These are phyloP conservation scores for Brassica rapa DNA, from an alignment of 345 rosid genomes.

Conservation along the genomic window DNA sequence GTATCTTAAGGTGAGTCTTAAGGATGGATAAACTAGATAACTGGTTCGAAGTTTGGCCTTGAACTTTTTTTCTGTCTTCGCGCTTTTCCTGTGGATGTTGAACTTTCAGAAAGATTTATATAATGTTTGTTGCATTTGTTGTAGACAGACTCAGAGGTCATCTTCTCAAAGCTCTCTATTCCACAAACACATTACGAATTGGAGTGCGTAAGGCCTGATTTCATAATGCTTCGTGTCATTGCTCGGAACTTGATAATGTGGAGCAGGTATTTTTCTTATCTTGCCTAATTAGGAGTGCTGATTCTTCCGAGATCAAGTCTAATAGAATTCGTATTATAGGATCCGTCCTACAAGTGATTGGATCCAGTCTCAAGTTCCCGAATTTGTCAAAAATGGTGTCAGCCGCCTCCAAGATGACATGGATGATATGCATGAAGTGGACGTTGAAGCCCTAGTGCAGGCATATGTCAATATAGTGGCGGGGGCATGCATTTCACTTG, in stretches of 20 bases:
- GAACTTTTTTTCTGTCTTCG: background rate
- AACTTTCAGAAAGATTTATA: slow-evolving; percentile 26
- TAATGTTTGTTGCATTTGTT: slow-evolving; percentile 45
- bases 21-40: slow-evolving; percentile 24
- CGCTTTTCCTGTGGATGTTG: slow-evolving; percentile 15
- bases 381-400: slow-evolving; percentile 65
- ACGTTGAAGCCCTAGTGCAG: slow-evolving; percentile 78
- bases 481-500: slow-evolving; percentile 93
- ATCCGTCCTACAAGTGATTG: slow-evolving; percentile 80
- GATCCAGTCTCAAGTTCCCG: slow-evolving; percentile 91
- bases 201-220: slow-evolving; percentile 93
- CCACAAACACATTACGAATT: slow-evolving; percentile 83
- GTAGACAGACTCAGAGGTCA: slow-evolving; percentile 86
- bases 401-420: slow-evolving; percentile 60
- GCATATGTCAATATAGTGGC: slow-evolving; percentile 88
- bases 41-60: slow-evolving; percentile 13
- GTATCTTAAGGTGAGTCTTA: slow-evolving; percentile 75
- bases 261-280: slow-evolving; percentile 63
- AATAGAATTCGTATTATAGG: slow-evolving; percentile 48
- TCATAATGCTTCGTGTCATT: slow-evolving; percentile 96
- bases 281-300: slow-evolving; percentile 19
- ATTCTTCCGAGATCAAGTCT: slow-evolving; percentile 28
- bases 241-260: slow-evolving; percentile 95
- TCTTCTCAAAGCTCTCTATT: slow-evolving; percentile 73
- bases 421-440: slow-evolving; percentile 71